A percentile compares a stretch with the other conserved stretches of the same genome.
These are phyloP conservation scores for Saturnispora galanensis DNA, from an alignment of 805 yeast species.

Conservation along the genomic window DNA sequence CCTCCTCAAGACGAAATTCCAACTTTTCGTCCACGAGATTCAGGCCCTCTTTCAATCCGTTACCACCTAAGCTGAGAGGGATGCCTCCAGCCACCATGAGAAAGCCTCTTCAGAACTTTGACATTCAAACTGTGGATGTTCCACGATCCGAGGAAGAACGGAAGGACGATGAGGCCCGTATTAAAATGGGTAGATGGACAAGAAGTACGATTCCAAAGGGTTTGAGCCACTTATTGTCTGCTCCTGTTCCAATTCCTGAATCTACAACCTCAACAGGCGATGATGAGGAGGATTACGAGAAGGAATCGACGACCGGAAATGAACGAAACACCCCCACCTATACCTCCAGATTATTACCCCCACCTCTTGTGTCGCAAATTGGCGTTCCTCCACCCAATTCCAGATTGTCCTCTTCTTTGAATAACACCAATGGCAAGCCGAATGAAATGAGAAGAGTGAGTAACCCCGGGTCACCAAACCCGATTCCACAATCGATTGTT, in stretches of 20 bases:
- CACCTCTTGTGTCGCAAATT: slow-evolving; percentile 9
- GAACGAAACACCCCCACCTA: not conserved
- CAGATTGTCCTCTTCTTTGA: slow-evolving; percentile 10
- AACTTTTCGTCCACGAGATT: not conserved
- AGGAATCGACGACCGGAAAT: not conserved
- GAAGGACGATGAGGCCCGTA: slow-evolving; percentile 39
- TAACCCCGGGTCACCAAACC: not conserved
- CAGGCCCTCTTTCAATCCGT: not conserved
- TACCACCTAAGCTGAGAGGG: slow-evolving; percentile 22
- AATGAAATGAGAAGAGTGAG: too few species aligned
- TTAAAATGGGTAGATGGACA: slow-evolving; percentile 41
- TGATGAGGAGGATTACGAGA: slow-evolving; percentile 4
- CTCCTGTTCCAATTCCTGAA: slow-evolving; percentile 6
- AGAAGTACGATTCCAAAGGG: slow-evolving; percentile 46
- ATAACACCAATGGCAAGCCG: not conserved
- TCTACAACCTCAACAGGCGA: not conserved
- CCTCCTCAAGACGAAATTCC: too few species aligned
- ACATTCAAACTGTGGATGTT: slow-evolving; percentile 24
- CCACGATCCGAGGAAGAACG: slow-evolving; percentile 29
- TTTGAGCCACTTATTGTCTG: slow-evolving; percentile 38
- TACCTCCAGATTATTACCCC: slow-evolving; percentile 10
- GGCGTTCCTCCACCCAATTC: slow-evolving; percentile 7
- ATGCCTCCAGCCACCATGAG: slow-evolving; percentile 54
- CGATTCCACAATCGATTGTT: not conserved
- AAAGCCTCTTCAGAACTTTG: slow-evolving; percentile 31